These are phyloP conservation scores for Rehmannia glutinosa DNA, from an alignment of 257 asterid species.

Conservation along the genomic window DNA sequence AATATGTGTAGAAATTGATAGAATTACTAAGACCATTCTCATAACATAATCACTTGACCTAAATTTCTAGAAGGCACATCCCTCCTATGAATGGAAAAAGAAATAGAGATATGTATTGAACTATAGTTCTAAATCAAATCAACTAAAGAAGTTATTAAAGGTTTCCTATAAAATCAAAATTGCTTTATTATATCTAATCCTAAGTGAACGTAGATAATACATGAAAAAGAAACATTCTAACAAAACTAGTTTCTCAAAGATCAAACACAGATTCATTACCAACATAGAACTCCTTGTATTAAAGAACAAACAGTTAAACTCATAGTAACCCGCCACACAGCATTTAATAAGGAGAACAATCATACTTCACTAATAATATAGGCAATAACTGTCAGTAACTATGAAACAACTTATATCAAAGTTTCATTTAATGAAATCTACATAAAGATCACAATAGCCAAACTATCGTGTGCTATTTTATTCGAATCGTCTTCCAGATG, in stretches of 20 bases:
- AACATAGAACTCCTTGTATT: conserved; percentile 7
- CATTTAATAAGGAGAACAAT: neutral
- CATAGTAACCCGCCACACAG: neutral
- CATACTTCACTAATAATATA: neutral
- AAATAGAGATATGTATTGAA: neutral
- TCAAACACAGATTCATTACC: conserved; percentile 8
- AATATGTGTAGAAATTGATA: neutral
- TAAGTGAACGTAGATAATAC: neutral
- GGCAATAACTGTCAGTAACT: conserved; percentile 4
- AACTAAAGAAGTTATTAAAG: conserved; percentile 4
- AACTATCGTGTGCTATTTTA: conserved; percentile 39
- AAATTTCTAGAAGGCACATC: too few species aligned
- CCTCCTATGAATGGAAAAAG: conserved; percentile 7
- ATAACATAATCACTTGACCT: neutral
- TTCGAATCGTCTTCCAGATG: conserved; percentile 35
- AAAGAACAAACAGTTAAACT: conserved; percentile 2
- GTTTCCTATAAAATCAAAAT: conserved; percentile 8
- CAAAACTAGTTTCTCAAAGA: neutral
- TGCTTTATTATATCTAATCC: neutral
- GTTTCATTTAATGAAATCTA: conserved; percentile 24
- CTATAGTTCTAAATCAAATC: neutral
- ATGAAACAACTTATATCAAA: neutral
- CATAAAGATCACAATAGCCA: conserved; percentile 20
- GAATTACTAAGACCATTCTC: neutral
- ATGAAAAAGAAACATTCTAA: neutral